Base-by-base conservation (phyloP, 2,329 filamentous ascomycete species). In the Nemania abortiva region DNA sequence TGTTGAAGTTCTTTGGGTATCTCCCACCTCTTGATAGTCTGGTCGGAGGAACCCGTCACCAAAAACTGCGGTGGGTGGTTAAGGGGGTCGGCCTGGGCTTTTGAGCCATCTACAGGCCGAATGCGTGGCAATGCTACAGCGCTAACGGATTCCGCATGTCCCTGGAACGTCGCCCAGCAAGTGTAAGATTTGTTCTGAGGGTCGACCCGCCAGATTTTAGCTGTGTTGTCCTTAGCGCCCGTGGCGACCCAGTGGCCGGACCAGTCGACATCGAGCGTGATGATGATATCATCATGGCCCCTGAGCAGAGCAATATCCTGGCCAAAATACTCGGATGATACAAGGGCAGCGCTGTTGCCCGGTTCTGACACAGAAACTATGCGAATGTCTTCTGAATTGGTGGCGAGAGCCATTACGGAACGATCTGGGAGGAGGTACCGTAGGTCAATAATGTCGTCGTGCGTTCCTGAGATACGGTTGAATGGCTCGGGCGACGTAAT, bases 211-310 rank as follows among this genome's bases (percentile, higher is more conserved):
- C 96, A 99, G 42, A 99, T 82, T 72, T 92, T 90, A 20, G 95
- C 96, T 2, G 92, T 96, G 77, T 98, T 99, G 79, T 99, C 96
- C 82, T 99, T 99, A 24, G 96, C 93, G 62, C 95, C 96, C 1
- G 96, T 98, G 13, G 92, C 95, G 47, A 99, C 88, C 96, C 96
- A 99, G 79, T 96, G 91, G 0, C 97, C 97, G 10, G 96, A 98
- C 94, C 94, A 97, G 81, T 99, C 96, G 2, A 94, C 90, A 78
- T 98, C 95, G 49, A 99, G 84, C 67, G 94, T 95, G 74, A 99
- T 97, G 69, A 99, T 92, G 60, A 99, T 98, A 74, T 99, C 96
- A 58, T 95, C 91, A 74, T 99, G 96, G 0, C 96, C 96, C 77
- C 93, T 93, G 1, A 99, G 85, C 27, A 96, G 84, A 1, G 91